Evolutionary conservation across 2,329 filamentous ascomycete genomes (phyloP), one percentile per base, ranked within the genome.

Genomic region (Diplocarpon rosae): DNA sequence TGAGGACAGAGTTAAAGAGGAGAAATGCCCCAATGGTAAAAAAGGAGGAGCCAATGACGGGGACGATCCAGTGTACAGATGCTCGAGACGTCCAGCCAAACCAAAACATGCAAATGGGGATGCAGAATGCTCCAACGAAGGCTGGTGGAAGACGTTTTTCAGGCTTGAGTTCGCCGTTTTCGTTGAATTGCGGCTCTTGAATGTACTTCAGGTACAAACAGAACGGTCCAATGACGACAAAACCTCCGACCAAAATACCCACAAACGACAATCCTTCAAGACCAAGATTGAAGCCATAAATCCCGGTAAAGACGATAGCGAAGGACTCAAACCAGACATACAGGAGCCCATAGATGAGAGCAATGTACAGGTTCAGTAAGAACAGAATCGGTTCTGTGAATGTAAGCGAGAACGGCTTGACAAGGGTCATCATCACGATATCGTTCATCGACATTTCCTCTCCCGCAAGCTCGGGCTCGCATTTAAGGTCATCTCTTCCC

Each of bases 261-360:
- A 78, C 60, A 64, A 82, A 82, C 38, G 76, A 69, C 8, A 82
- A 66, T 12, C 77, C 76, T 48, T 73, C 63, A 47, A 75, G 56
- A 17, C 76, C 75, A 2, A 74, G 61, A 48, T 68, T 72, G 70
- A 83, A 80, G 55, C 63, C 59, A 60, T 83, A 82, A 53, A 72
- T 65, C 24, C 66, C 67, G 2, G 68, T 66, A 59, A 79, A 83
- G 46, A 83, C 76, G 13, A 80, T 66, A 7, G 47, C 43, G 60
- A 83, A 82, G 12, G 72, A 72, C 56, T 83, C 78, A 56, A 83
- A 83, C 65, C 71, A 82, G 39, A 69, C 69, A 55, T 76, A 76
- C 62, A 76, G 75, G 55, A 76, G 75, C 39, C 68, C 74, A 59
- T 80, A 83, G 52, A 76, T 70, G 49, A 82, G 69, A 39, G 70